Base-by-base conservation (phyloP, 306 rosid species). In the Begonia masoniana region DNA sequence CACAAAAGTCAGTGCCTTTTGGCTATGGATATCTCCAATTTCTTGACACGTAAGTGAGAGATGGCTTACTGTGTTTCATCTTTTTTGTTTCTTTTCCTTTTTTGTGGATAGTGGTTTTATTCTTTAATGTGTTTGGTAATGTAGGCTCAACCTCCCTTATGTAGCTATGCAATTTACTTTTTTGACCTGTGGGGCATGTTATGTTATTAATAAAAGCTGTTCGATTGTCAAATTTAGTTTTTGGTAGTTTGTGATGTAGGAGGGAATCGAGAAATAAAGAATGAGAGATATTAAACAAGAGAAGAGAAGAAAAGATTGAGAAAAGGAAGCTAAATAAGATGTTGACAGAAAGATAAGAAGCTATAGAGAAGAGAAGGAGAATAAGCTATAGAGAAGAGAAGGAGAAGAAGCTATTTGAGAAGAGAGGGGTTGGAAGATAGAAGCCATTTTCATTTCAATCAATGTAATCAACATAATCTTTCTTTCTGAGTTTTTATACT, bases 21-120 rank as follows among this genome's bases (percentile, higher is more conserved):
- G 99, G 96, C 73, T 83, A 86, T 59, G 99, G 96, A 36, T 91
- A 75, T 60, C 61, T 91, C 57, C 83, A 79, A 77, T 91, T 91
- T 72, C 76, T 59, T 5, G 99, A 91, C 73, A 86, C 94, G 99
- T 91, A 69, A 71, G 96, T 81, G 31, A 41, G 53, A 67, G 36
- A 47, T 73, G 62, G 10, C 56, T 19, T 8, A 36, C 19, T 45
- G 24, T 15, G 46, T 67, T n/a, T 10, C 12, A 7, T 56, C 41
- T 50, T 9, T 58, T 12, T 52, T 9, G 15, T 21, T 52, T 13
- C 31, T 7, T 52, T 51, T 52, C 52, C 2, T 15, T 26, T 49
- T 19, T 19, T 6, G 15, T 13, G 14, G 15, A 10, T 13, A 6
- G 39, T 31, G 9, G 7, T 31, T 31, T 31, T 31, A 31, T 31